phyloP scores from a whole-genome alignment of 768 basidiomycete species.

The Macrolepiota albuminosa region DNA sequence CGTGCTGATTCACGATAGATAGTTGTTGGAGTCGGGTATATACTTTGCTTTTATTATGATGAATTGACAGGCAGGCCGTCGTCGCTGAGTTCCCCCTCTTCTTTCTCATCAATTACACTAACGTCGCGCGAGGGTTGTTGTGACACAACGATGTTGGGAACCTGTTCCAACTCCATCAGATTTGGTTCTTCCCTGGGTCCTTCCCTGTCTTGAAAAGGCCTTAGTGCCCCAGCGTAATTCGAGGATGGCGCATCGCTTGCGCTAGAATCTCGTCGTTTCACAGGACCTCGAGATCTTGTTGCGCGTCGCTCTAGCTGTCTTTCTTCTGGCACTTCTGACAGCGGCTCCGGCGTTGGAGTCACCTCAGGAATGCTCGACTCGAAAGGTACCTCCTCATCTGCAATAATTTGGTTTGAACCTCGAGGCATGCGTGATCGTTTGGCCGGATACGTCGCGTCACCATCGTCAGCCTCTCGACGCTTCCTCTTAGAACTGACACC shows the following conservation, averaged over 20 bases:
- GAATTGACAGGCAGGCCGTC: conserved; percentile 11
- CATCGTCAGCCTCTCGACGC: conserved; percentile 56
- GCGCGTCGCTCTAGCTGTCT: conserved; percentile 38
- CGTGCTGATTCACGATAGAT: not conserved
- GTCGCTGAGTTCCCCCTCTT: conserved; percentile 39
- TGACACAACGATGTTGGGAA: conserved; percentile 5
- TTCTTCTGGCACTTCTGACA: conserved; percentile 31
- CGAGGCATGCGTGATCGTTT: conserved; percentile 58
- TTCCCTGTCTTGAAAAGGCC: conserved; percentile 8
- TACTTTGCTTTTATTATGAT: not conserved
- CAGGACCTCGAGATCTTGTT: conserved; percentile 38
- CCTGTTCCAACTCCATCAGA: conserved; percentile 11
- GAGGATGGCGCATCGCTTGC: conserved; percentile 45
- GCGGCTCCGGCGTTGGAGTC: conserved; percentile 23
- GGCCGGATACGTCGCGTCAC: conserved; percentile 66
- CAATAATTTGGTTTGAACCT: conserved; percentile 25
- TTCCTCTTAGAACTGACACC: conserved; percentile 50
- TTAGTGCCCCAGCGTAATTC: conserved; percentile 15
- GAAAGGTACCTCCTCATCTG: conserved; percentile 38
- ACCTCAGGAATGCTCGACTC: conserved; percentile 19
- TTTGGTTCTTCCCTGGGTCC: not conserved
- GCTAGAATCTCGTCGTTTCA: conserved; percentile 44
- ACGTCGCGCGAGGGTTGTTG: conserved; percentile 13
- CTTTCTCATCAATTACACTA: conserved; percentile 24
- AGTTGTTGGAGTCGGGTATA: not conserved